Evolutionary conservation across 2,329 filamentous ascomycete species (phyloP).

Genomic region (Endoconidiophora polonica): DNA sequence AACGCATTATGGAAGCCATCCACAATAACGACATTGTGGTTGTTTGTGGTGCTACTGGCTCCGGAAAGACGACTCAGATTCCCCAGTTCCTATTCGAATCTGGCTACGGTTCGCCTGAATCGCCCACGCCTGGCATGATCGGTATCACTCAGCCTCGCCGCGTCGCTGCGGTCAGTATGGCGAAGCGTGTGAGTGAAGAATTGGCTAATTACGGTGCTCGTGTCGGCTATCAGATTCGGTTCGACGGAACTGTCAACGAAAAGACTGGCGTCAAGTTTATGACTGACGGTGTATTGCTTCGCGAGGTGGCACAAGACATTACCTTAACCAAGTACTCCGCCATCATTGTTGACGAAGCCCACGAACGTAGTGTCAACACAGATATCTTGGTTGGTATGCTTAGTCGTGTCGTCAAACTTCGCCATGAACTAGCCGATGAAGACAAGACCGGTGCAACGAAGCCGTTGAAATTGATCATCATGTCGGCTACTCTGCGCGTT

Average conservation of each 20-base stretch:
- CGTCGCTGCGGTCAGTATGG: conserved; percentile 94
- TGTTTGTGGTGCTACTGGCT: conserved; percentile 87
- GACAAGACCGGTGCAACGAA: conserved; percentile 42
- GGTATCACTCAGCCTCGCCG: conserved; percentile 87
- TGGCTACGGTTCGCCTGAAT: conserved; percentile 65
- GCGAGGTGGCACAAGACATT: conserved; percentile 83
- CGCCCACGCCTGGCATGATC: conserved; percentile 78
- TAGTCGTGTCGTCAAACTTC: conserved; percentile 74
- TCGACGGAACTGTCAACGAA: conserved; percentile 65
- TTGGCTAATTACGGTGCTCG: conserved; percentile 58
- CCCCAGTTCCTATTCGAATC: conserved; percentile 93
- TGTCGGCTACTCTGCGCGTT: conserved; percentile 89
- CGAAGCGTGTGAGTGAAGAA: conserved; percentile 76
- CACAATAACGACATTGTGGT: conserved; percentile 82
- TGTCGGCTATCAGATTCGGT: conserved; percentile 89
- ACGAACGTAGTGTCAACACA: conserved; percentile 93
- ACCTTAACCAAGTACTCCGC: conserved; percentile 78
- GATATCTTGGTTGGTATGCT: conserved; percentile 97
- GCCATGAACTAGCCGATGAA: conserved; percentile 57
- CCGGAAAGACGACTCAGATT: conserved; percentile 92
- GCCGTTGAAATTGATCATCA: conserved; percentile 86
- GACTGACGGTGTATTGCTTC: conserved; percentile 90
- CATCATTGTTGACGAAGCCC: conserved; percentile 89
- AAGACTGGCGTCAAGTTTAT: conserved; percentile 95
- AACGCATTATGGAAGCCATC: conserved; percentile 95